Conservation (phyloP, 2,329 filamentous ascomycete species). For the Penicillium sclerotiorum region DNA sequence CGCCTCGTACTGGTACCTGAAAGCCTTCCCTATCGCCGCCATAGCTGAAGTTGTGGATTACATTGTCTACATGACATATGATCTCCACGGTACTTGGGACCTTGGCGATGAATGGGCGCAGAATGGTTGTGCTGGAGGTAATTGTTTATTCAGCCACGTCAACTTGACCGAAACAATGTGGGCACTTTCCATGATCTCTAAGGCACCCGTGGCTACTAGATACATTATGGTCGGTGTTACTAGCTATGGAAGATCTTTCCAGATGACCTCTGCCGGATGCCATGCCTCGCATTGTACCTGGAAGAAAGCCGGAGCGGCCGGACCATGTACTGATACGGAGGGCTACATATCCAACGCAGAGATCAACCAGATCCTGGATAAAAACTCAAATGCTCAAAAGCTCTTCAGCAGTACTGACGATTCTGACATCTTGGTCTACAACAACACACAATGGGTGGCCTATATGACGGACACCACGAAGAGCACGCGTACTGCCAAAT, state of each 20-base stretch:
- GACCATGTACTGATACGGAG: conserved; percentile 5
- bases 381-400: background rate
- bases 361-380: conserved; percentile 14
- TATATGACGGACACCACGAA: background rate
- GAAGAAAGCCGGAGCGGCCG: background rate
- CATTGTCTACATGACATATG: conserved; percentile 46
- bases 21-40: conserved; percentile 31
- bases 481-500: no score
- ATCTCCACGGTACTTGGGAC: conserved; percentile 29
- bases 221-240: conserved; percentile 2
- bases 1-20: conserved; percentile 38
- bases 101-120: background rate
- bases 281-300: background rate
- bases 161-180: conserved; percentile 42
- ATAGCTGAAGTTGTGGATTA: conserved; percentile 36
- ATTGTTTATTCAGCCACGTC: conserved; percentile 34
- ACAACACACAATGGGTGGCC: background rate
- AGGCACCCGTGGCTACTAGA: background rate
- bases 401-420: background rate
- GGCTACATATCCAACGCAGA: conserved; percentile 6
- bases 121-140: background rate
- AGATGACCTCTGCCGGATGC: background rate
- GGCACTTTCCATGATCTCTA: conserved; percentile 25
- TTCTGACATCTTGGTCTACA: conserved; percentile 1
- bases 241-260: conserved; percentile 5